phyloP scores from a whole-genome alignment of 148 eudicot genomes.

The Cornus kousa region DNA sequence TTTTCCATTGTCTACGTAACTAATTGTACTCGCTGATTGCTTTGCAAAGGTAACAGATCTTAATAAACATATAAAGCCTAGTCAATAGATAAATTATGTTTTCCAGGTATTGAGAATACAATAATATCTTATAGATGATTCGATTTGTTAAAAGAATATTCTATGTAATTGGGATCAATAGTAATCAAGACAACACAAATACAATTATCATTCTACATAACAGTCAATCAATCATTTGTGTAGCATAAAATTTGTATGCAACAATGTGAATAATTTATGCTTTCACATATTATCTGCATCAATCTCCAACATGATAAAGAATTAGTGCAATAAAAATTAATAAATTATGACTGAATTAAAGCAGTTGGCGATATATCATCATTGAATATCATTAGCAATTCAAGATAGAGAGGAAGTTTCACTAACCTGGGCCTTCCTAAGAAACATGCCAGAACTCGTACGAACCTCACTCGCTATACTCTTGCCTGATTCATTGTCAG shows the following conservation, averaged over 20 bases:
- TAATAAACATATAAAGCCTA: neutral
- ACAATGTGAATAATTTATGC: neutral
- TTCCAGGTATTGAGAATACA: neutral
- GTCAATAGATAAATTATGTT: neutral
- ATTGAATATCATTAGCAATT: neutral
- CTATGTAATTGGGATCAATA: neutral
- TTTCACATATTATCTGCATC: no score
- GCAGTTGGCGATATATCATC: no score
- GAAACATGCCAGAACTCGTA: slow-evolving; percentile 80
- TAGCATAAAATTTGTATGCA: neutral
- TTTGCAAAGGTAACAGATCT: neutral
- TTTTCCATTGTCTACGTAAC: no score
- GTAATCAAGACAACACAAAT: no score
- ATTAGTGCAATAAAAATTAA: neutral
- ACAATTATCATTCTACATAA: no score
- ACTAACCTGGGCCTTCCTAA: slow-evolving; percentile 56
- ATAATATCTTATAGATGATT: neutral
- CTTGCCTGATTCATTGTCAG: slow-evolving; percentile 65
- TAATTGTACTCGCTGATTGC: neutral
- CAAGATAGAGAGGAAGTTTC: slow-evolving; percentile 1
- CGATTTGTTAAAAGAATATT: neutral
- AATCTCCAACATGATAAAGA: neutral
- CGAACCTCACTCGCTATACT: slow-evolving; percentile 64
- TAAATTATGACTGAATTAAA: neutral
- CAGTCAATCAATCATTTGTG: neutral